Base-by-base conservation (phyloP, 192 early-diverging fungal species). In the Geosiphon pyriformis region DNA sequence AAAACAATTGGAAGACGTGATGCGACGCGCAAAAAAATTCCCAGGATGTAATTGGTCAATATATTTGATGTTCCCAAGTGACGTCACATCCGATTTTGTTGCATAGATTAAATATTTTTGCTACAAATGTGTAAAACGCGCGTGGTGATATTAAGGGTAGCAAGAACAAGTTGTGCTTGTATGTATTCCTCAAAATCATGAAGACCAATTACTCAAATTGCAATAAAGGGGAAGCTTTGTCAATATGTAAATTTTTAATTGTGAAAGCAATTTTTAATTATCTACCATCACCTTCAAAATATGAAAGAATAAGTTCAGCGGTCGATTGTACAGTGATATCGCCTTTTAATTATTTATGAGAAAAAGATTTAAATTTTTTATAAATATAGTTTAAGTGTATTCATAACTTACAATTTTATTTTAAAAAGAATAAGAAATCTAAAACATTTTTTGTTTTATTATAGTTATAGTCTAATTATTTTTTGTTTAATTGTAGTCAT, bases 161-260 rank as follows among this genome's bases (percentile, higher is more conserved):
- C 94, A 48, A 99, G 79, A 48, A 98, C 77, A 11, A 99, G 83
- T 74, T 99, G 95, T 6, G 95, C 94, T 68, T 99, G 96, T 69
- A 98, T 93, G 72, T 95, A 99, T 77, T 99, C 96, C 80, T 99
- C 96, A 84, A 98, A 93, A 67, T 98, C 96, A 73, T 98, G 95
- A 34, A 96, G 80, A 22, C 96, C 96, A 15, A 95, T 98, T 20
- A 98, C 90, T 83, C n/a, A 69, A 67, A 59, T 17, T 18, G 12
- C 7, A 8, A 20, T 50, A 25, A n/a, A 48, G 47, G 11, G 12
- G 11, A n/a, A 15, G 12, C 12, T n/a, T 15, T 15, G 12, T n/a
- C 12, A 15, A n/a, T 11, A 48, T 48, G 12, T n/a, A 15, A 11
- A 48, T 11, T 15, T 30, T 10, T 26, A 33, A 29, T 8, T 33